Evolutionary conservation across 2,329 filamentous ascomycete species (phyloP), one percentile per base, ranked within the genome.

Genomic region (Alternaria novae-zelandiae): DNA sequence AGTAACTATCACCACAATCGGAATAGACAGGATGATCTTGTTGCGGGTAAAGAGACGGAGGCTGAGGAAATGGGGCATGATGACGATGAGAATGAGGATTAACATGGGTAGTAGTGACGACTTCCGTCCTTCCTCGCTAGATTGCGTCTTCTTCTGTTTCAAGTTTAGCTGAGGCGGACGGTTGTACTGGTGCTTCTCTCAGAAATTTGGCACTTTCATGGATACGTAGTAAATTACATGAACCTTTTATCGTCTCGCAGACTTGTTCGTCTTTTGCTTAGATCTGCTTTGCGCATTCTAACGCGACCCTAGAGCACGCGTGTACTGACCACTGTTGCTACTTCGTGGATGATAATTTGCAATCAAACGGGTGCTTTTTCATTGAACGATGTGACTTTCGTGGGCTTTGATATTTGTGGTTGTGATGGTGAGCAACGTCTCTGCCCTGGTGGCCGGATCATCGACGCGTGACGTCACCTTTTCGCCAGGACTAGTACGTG

Each of bases 1-100:
- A 23, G 10, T 3, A 65, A 65, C 17, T 32, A 53, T 13, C 20
- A 3, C 11, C 49, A 53, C 5, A 65, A 65, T 54, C n/a, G 13
- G 5, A 32, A n/a, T 3, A 61, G 63, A n/a, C 54, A 55, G 32
- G 23, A 21, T 15, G 9, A 10, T 13, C 8, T 65, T 15, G 30
- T 20, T 23, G 12, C 12, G 9, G 54, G 41, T 15, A 50, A 26
- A 6, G 17, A 36, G 21, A 36, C 17, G 21, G 10, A n/a, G 15
- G 46, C n/a, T 20, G 30, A 2, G 28, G n/a, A 28, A n/a, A 20
- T 25, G n/a, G 28, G 8, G 8, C 26, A 47, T n/a, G 46, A 47
- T n/a, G 46, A 28, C 15, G 21, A 44, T n/a, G 17, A 43, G 9
- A 13, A 36, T n/a, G 20, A 44, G 13, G 32, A 36, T 36, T 36